Percentiles rank a stretch among this genome's conserved stretches.
Evolutionary conservation across 331 rosid species (phyloP).

Genomic region (Quercus tomentella): DNA sequence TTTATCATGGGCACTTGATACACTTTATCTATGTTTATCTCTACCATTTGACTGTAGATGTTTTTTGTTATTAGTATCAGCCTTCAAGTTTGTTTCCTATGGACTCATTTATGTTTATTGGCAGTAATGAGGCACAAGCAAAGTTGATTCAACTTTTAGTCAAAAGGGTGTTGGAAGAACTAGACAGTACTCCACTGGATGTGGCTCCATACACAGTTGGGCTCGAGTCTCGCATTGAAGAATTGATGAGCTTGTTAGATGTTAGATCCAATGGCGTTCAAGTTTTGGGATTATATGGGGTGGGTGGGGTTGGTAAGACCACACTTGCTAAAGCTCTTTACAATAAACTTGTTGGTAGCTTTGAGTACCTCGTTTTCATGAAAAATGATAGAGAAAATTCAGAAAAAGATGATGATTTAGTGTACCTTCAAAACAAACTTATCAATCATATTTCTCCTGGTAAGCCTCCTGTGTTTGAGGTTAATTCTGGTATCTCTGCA

Average conservation of each 20-base stretch:
- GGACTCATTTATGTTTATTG: neutral
- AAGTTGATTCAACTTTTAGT: slow-evolving; percentile 30
- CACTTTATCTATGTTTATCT: too few relatives aligned
- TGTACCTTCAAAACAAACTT: slow-evolving; percentile 30
- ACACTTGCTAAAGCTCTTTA: slow-evolving; percentile 59
- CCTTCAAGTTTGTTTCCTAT: too few relatives aligned
- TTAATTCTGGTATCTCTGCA: slow-evolving; percentile 17
- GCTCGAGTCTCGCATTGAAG: slow-evolving; percentile 34
- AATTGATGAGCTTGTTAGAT: slow-evolving; percentile 21
- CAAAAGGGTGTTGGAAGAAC: slow-evolving; percentile 34
- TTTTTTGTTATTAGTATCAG: too few relatives aligned
- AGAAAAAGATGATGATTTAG: slow-evolving; percentile 19
- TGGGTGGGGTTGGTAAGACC: slow-evolving; percentile 73
- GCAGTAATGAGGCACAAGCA: slow-evolving; percentile 15
- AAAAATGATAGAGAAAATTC: slow-evolving; percentile 41
- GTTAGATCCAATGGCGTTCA: slow-evolving; percentile 30
- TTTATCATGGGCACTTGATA: neutral
- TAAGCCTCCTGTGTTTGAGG: neutral
- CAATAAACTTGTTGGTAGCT: slow-evolving; percentile 38
- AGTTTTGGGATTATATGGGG: slow-evolving; percentile 55
- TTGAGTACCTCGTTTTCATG: slow-evolving; percentile 39
- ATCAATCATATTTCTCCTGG: slow-evolving; percentile 6
- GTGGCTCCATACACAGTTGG: slow-evolving; percentile 48
- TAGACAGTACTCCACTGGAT: slow-evolving; percentile 45
- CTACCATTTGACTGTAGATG: too few relatives aligned